phyloP scores from a whole-genome alignment of 257 asterid genomes.

The Paulownia fortunei region DNA sequence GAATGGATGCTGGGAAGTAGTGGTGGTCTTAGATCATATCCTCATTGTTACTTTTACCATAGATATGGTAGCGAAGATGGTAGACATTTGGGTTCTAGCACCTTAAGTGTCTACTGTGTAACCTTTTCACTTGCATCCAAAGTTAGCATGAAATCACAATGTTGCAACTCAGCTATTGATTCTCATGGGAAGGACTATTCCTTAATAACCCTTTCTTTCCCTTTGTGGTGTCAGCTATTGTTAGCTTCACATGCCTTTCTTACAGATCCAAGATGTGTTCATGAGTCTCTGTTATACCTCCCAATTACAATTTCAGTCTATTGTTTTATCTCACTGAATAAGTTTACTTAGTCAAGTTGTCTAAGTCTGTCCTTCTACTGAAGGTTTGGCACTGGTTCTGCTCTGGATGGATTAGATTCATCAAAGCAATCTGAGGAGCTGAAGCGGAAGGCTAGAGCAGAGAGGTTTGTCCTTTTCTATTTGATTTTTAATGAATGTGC shows the following conservation, averaged over 20 bases:
- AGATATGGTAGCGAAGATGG: background rate
- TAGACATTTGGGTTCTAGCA: background rate
- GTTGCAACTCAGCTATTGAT: background rate
- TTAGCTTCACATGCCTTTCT: background rate
- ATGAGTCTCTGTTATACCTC: background rate
- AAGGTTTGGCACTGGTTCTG: constrained; percentile 83
- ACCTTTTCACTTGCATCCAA: constrained; percentile 9
- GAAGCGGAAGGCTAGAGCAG: constrained; percentile 96
- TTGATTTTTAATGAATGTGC: background rate
- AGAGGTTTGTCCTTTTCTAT: constrained; percentile 57
- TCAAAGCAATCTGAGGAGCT: constrained; percentile 74
- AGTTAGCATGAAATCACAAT: background rate
- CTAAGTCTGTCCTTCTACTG: constrained; percentile 15
- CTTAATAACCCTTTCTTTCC: background rate
- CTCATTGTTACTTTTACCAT: background rate
- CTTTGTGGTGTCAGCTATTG: background rate
- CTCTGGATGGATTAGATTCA: constrained; percentile 49
- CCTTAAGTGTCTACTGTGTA: background rate
- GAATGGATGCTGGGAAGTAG: background rate
- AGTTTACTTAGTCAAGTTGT: constrained; percentile 4
- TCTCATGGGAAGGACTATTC: background rate
- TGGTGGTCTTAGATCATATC: background rate
- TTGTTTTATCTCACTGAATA: background rate
- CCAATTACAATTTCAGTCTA: background rate
- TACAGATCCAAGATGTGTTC: background rate